Conservation (phyloP, 345 rosid species). For the Salix purpurea region DNA sequence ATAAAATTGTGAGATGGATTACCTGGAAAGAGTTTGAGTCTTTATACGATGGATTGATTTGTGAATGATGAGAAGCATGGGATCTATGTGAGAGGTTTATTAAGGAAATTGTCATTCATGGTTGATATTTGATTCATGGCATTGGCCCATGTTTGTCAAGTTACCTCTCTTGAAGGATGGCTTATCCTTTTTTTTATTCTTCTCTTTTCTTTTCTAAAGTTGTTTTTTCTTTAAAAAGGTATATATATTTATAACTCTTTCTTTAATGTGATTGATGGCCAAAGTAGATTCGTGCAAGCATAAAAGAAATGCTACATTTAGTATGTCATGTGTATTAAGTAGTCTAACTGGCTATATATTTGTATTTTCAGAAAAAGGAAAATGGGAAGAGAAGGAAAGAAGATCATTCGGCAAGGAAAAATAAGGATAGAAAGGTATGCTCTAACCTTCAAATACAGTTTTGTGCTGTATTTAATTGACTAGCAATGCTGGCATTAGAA, state of each 20-base stretch:
- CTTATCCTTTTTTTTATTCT: neutral
- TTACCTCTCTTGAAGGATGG: neutral
- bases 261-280: neutral
- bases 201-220: neutral
- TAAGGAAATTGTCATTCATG: neutral
- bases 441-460: neutral
- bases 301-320: neutral
- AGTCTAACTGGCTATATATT: slow-evolving; percentile 6
- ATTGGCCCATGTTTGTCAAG: neutral
- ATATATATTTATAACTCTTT: neutral
- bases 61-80: neutral
- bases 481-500: neutral
- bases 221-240: neutral
- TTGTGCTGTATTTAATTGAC: neutral
- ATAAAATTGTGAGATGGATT: neutral
- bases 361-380: slow-evolving; percentile 63
- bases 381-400: slow-evolving; percentile 80
- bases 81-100: neutral
- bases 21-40: neutral
- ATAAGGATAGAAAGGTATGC: slow-evolving; percentile 73
- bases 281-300: neutral
- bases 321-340: neutral
- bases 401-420: slow-evolving; percentile 70
- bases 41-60: neutral
- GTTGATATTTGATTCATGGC: neutral